Evolutionary conservation across 768 basidiomycete species (phyloP).

Genomic region (Pisolithus orientalis): DNA sequence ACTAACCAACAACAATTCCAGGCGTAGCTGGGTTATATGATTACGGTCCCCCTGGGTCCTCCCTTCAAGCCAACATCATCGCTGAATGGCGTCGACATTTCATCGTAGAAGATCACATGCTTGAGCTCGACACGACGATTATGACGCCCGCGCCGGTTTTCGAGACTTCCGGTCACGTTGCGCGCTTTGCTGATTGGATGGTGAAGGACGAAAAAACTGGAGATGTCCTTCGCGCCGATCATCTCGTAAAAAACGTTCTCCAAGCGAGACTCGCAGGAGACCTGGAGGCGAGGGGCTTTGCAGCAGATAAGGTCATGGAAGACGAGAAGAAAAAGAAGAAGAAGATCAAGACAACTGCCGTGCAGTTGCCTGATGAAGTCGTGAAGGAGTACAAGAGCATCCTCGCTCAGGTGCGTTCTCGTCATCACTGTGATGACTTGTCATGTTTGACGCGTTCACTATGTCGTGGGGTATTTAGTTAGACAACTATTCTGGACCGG

Average conservation of each 20-base stretch:
- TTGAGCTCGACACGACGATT: constrained; percentile 96
- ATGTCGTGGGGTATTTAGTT: constrained; percentile 11
- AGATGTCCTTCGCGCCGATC: constrained; percentile 94
- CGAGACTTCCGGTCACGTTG: constrained; percentile 96
- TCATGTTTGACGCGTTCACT: neutral
- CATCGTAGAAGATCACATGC: constrained; percentile 97
- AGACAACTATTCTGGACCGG: constrained; percentile 88
- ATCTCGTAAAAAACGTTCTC: constrained; percentile 88
- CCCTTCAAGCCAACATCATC: constrained; percentile 95
- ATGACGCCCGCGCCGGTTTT: constrained; percentile 95
- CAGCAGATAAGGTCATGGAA: constrained; percentile 59
- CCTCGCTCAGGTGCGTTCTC: constrained; percentile 73
- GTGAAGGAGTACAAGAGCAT: constrained; percentile 75
- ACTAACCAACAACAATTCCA: constrained; percentile 25
- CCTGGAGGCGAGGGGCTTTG: constrained; percentile 77
- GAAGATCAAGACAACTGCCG: constrained; percentile 56
- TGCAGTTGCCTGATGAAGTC: constrained; percentile 66
- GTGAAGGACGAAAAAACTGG: constrained; percentile 93
- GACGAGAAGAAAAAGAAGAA: constrained; percentile 53
- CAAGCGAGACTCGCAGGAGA: constrained; percentile 87
- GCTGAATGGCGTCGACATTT: constrained; percentile 96
- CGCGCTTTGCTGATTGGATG: constrained; percentile 99
- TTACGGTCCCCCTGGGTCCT: constrained; percentile 94
- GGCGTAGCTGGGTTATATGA: constrained; percentile 98
- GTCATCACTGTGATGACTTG: neutral